Conservation (phyloP, 257 asterid genomes). For the Scutellaria baicalensis region DNA sequence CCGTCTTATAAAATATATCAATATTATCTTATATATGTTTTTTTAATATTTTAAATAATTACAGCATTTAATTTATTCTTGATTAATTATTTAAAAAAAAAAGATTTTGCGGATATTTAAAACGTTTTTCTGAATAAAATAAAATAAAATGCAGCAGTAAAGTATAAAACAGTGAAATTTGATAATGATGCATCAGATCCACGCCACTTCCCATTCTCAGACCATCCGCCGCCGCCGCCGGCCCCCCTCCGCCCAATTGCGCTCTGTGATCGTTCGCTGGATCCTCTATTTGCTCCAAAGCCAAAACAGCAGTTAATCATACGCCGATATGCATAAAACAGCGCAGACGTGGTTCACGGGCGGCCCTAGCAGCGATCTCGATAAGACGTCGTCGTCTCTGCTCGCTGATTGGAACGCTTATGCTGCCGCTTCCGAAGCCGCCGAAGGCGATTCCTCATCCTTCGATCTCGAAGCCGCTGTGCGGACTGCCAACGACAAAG, state of each 20-base stretch:
- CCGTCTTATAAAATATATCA: too few relatives aligned
- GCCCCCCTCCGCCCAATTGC: neutral
- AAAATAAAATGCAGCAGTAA: too few relatives aligned
- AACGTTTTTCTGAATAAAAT: too few relatives aligned
- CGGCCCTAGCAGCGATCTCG: constrained; percentile 62
- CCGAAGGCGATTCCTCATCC: constrained; percentile 40
- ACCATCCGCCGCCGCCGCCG: neutral
- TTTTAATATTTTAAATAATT: too few relatives aligned
- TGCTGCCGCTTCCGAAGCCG: constrained; percentile 47
- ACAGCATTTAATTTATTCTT: too few relatives aligned
- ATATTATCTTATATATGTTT: too few relatives aligned
- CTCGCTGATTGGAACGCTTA: constrained; percentile 92
- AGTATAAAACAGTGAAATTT: too few relatives aligned
- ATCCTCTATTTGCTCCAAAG: neutral
- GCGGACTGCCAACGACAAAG: constrained; percentile 64
- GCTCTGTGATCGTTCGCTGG: neutral
- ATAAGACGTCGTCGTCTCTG: constrained; percentile 50
- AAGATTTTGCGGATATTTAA: too few relatives aligned
- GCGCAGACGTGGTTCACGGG: constrained; percentile 86
- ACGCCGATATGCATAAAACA: constrained; percentile 52
- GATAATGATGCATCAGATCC: neutral
- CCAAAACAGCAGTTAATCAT: neutral
- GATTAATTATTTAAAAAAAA: too few relatives aligned
- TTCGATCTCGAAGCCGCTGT: constrained; percentile 91
- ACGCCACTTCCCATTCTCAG: neutral